These are phyloP conservation scores for Adansonia rubrostipa DNA, from an alignment of 441 rosid species.

Conservation along the genomic window DNA sequence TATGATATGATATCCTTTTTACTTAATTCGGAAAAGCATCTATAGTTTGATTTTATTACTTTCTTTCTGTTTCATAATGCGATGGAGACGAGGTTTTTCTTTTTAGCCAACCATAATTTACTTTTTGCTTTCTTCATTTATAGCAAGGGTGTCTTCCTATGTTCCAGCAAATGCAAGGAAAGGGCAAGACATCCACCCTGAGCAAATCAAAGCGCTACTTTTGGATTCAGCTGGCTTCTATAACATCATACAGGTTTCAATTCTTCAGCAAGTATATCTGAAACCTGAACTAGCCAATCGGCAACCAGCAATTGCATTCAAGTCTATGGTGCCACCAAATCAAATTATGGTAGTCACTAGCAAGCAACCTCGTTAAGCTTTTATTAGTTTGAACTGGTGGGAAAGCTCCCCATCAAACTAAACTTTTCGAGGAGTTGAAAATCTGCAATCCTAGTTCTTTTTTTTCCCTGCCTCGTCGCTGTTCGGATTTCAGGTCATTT, in stretches of 20 bases:
- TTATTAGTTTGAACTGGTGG: background rate
- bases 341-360: background rate
- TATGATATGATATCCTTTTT: too few species aligned
- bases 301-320: background rate
- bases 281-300: background rate
- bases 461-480: too few species aligned
- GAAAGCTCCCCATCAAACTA: background rate
- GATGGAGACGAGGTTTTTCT: too few species aligned
- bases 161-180: constrained; percentile 62
- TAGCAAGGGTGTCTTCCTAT: background rate
- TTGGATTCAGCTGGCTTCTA: constrained; percentile 78
- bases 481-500: background rate
- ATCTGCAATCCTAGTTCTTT: background rate
- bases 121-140: background rate
- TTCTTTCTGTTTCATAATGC: too few species aligned
- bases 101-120: too few species aligned
- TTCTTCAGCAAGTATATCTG: background rate
- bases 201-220: constrained; percentile 81
- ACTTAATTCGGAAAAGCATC: too few species aligned
- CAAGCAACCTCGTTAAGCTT: background rate
- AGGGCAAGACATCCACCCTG: constrained; percentile 66
- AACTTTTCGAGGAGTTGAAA: background rate
- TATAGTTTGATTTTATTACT: too few species aligned
- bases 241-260: constrained; percentile 46
- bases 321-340: background rate